Base-by-base conservation (phyloP, 257 asterid species). In the Plectranthus barbatus region DNA sequence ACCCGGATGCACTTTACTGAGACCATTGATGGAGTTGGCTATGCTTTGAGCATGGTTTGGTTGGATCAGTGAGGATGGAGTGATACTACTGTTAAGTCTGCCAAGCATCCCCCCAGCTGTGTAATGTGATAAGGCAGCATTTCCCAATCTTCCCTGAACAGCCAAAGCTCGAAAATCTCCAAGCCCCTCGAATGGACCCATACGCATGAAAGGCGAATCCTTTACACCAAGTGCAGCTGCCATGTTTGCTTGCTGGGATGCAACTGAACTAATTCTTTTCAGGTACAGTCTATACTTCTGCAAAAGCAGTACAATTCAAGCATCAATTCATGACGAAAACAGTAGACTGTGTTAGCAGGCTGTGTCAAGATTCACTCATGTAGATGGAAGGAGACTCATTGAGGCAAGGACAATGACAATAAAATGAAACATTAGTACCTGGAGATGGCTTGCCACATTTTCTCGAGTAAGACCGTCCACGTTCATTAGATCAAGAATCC, bases 171-270 rank as follows among this genome's bases (percentile, higher is more conserved):
- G 83, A 67, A 76, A 81, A 68, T 86, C 96, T 46, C 86, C 87
- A 31, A 84, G 73, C 44, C 95, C 93, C 15, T 85, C 94, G 4
- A 78, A 75, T 26, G 96, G 72, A 39, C 84, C 79, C 58, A 79
- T 79, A 7, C 83, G 84, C 88, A 85, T 79, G 71, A 81, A 89
- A 37, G 86, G 83, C 33, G 95, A 76, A 63, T 85, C 97, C 79
- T 83, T 85, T 12, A 81, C 81, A 17, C 97, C 96, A 17, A 85
- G 74, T n/a, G 88, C 87, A 60, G 96, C 88, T 17, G 62, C 95
- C 91, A 83, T 87, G 84, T 87, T 81, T 2, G 88, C 94, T 77
- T 93, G 96, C 64, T 87, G 97, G 62, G 74, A 74, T 62, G 91
- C 91, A 40, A 82, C 93, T 18, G 94, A 73, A 64, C 86, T 80